phyloP scores from a whole-genome alignment of 192 early-diverging fungal species.

The Coemansia sp. region DNA sequence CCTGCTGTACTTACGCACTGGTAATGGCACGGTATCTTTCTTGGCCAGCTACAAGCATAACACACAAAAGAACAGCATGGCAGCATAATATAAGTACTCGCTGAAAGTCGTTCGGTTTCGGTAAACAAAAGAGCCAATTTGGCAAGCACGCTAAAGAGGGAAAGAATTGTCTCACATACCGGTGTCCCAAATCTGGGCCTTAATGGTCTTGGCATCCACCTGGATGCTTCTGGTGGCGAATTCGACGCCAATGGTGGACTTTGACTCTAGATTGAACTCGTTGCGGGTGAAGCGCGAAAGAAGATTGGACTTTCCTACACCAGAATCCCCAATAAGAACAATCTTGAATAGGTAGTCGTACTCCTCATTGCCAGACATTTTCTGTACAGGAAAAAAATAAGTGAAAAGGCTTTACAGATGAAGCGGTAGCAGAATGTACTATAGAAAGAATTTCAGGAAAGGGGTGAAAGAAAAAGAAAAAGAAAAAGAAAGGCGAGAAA shows the following conservation, averaged over 20 bases:
- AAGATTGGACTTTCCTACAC: constrained; percentile 98
- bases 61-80: neutral
- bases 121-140: neutral
- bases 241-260: constrained; percentile 99
- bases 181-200: constrained; percentile 99
- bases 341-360: constrained; percentile 92
- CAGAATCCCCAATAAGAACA: constrained; percentile 92
- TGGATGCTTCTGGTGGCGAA: constrained; percentile 96
- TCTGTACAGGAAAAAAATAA: constrained; percentile 15
- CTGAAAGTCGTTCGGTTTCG: neutral
- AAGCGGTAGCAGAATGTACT: neutral
- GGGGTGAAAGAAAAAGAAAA: neutral
- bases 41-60: constrained; percentile 65
- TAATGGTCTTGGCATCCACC: constrained; percentile 96
- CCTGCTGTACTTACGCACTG: constrained; percentile 68
- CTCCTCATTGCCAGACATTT: constrained; percentile 62
- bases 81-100: neutral
- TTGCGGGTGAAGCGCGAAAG: constrained; percentile 95
- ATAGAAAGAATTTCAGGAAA: constrained; percentile 7
- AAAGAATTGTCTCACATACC: constrained; percentile 57
- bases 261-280: constrained; percentile 98
- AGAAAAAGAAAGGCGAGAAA: neutral
- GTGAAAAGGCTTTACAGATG: neutral
- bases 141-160: neutral
- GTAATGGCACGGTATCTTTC: constrained; percentile 88